Evolutionary conservation across 1,139 yeast genomes (phyloP), one percentile per base, ranked within the genome.

Genomic region (Saccharomyces pastorianus): DNA sequence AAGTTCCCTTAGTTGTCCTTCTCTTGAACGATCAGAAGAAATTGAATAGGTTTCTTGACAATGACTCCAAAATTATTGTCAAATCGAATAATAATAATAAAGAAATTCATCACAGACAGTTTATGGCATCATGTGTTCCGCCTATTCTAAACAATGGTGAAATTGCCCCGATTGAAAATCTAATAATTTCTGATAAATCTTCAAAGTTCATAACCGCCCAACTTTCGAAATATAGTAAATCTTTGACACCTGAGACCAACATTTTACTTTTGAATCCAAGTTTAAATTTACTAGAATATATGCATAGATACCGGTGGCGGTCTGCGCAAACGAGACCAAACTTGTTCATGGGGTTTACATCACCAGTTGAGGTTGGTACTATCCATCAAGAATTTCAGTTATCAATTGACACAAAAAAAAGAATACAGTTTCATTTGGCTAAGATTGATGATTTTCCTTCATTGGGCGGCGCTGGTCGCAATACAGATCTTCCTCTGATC

Each of bases 191-290:
- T 1, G 69, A 68, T 20, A 54, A 55, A 2, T 71, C 84, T 31
- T 79, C 84, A 14, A 82, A 82, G 62, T 71, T 80, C 1, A 73
- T 78, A 56, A 76, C 78, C 44, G 76, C 82, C 0, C 70, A 70
- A 0, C 59, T 87, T 23, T 60, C 64, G 44, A 76, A 76, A 29
- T 77, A 81, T 58, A 59, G 73, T 28, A 72, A 73, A 2, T 69
- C 74, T 47, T 67, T 83, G 48, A 60, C 68, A 20, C 59, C 71
- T 5, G 59, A 70, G 3, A 77, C 91, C 1, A 82, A 80, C 55
- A 69, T 90, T 3, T 62, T 90, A 48, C 69, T 91, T n/a, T 64
- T 90, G 4, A 95, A 90, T 61, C 87, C 88, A 64, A 95, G 95
- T 2, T 75, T 83, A 76, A 95, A 96, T 1, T 76, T 82, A 48